Base-by-base conservation (phyloP, 768 basidiomycete species). In the Naganishia kalamii region DNA sequence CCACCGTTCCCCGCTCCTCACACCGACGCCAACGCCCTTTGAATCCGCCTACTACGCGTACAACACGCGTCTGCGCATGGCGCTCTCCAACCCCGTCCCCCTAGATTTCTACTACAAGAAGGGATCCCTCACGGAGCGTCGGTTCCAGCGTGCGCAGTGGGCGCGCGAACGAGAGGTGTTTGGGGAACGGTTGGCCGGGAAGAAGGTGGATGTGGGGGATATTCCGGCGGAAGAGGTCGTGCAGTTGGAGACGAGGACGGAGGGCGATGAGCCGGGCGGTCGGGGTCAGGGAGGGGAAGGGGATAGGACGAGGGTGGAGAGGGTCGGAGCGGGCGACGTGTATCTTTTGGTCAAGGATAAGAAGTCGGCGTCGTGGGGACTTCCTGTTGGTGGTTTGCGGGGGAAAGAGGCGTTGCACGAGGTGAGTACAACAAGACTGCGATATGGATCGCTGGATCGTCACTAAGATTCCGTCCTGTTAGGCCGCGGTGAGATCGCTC, bases 61-160 rank as follows among this genome's bases (percentile, higher is more conserved):
- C 82, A 88, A 91, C 75, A 81, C 84, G 10, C 86, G 89, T 46
- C 84, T 97, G 73, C 84, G 86, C 72, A 87, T 89, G 69, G 87
- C 92, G 2, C 80, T 97, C 51, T 87, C 88, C 75, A 90, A 90
- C 70, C 92, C 92, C 0, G 87, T 91, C 76, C 89, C 92, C 19
- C 82, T 85, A 65, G 87, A 92, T 50, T 91, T 94, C 79, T 97
- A 93, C 80, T 94, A 94, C 83, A 92, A 92, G 79, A 86, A 86
- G 54, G 92, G 92, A 10, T 89, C 92, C 0, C 81, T 89, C 17
- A 83, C 92, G 32, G 88, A 92, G 76, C 85, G 86, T 15, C 84
- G 88, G 41, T 94, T 91, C 78, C 85, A 82, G 51, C 77, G 85
- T 54, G 88, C 92, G 74, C 88, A 92, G 72, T 83, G 84, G 49